A percentile compares a stretch with the other conserved stretches of the same genome.
These are phyloP conservation scores for Fusarium odoratissimum DNA, from an alignment of 2,329 filamentous ascomycete species.

Conservation along the genomic window DNA sequence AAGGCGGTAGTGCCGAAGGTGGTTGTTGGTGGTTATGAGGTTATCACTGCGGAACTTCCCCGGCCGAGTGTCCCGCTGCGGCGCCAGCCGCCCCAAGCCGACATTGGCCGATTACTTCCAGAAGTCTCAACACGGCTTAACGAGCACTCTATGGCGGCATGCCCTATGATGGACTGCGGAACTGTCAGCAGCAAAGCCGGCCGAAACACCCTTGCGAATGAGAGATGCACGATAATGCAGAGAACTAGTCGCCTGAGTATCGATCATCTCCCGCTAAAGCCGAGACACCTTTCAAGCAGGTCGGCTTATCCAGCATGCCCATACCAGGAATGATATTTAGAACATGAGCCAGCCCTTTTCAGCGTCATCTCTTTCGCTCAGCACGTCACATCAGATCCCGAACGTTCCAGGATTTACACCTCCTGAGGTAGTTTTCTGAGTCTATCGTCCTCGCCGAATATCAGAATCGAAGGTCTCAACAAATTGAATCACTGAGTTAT, in stretches of 20 bases:
- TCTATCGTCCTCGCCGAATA: not conserved
- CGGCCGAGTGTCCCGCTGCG: constrained; percentile 45
- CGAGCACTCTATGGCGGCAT: constrained; percentile 15
- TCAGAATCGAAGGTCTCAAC: constrained; percentile 1
- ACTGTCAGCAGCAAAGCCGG: constrained; percentile 31
- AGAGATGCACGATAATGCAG: constrained; percentile 18
- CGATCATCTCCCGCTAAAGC: constrained; percentile 30
- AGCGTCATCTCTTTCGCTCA: constrained; percentile 15
- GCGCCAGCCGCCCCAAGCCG: constrained; percentile 56
- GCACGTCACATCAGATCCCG: constrained; percentile 8
- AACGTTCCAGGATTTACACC: constrained; percentile 10
- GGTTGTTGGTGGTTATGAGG: constrained; percentile 36
- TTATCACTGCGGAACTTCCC: constrained; percentile 46
- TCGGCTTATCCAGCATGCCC: constrained; percentile 25
- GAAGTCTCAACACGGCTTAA: constrained; percentile 29
- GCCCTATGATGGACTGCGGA: constrained; percentile 33
- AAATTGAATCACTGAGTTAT: not conserved
- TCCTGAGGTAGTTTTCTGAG: not conserved
- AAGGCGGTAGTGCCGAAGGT: constrained; percentile 41
- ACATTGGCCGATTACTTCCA: constrained; percentile 49
- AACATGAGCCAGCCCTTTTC: constrained; percentile 14
- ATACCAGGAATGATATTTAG: constrained; percentile 30
- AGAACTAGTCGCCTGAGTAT: constrained; percentile 11
- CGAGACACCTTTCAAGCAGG: constrained; percentile 23
- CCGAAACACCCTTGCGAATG: constrained; percentile 22